These are phyloP conservation scores for Imleria badia DNA, from an alignment of 768 basidiomycete species.

Conservation along the genomic window DNA sequence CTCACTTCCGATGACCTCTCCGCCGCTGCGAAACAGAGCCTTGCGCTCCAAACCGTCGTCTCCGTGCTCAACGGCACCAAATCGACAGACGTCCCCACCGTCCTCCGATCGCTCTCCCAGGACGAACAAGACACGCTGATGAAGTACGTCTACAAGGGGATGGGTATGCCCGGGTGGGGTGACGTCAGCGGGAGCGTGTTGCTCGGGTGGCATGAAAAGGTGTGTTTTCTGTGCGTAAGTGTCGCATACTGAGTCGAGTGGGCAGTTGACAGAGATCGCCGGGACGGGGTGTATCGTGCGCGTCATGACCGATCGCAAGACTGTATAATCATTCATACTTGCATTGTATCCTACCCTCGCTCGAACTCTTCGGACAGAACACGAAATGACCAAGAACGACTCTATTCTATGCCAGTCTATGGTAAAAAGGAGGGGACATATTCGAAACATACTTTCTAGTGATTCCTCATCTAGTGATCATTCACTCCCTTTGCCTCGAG, in stretches of 20 bases:
- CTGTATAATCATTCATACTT: slow-evolving; percentile 38
- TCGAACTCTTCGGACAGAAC: too few relatives aligned
- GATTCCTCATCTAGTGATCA: slow-evolving; percentile 2
- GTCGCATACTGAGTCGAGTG: neutral
- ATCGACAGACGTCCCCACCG: slow-evolving; percentile 75
- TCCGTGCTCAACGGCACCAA: slow-evolving; percentile 95
- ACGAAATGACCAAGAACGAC: neutral
- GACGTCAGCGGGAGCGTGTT: slow-evolving; percentile 67
- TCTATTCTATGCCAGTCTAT: slow-evolving; percentile 6
- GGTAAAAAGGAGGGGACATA: neutral
- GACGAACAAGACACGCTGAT: slow-evolving; percentile 88
- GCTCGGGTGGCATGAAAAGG: slow-evolving; percentile 94
- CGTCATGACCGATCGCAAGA: slow-evolving; percentile 68
- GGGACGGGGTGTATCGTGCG: slow-evolving; percentile 95
- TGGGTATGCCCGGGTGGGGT: slow-evolving; percentile 63
- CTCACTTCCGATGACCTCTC: neutral
- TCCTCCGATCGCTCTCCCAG: slow-evolving; percentile 69
- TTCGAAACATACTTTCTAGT: neutral
- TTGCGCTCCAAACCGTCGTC: slow-evolving; percentile 77
- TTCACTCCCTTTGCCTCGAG: slow-evolving; percentile 8
- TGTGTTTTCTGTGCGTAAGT: slow-evolving; percentile 32
- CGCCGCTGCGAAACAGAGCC: slow-evolving; percentile 63
- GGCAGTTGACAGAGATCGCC: slow-evolving; percentile 86
- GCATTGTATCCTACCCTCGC: neutral
- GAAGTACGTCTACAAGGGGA: slow-evolving; percentile 99